Base-by-base conservation (phyloP, 768 basidiomycete genomes). In the Hygrocybe coccinea region DNA sequence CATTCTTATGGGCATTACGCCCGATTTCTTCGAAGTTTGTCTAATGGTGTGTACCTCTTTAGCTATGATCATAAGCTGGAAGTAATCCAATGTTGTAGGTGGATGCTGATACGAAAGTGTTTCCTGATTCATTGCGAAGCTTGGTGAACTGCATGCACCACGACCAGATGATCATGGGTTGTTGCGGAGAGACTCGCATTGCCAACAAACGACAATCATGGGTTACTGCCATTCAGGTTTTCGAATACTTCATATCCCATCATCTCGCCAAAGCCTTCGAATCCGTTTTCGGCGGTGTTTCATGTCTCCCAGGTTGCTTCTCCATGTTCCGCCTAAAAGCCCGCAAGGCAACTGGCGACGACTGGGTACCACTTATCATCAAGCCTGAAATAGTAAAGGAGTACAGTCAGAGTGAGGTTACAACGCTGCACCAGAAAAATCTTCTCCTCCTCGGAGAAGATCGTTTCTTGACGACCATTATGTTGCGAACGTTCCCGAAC, bases 301-400 rank as follows among this genome's bases (percentile, higher is more conserved):
- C 97, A 11, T 99, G 97, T 76, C 77, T 98, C 25, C 97, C 97
- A 0, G 97, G 97, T n/a, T 99, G 97, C 72, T 99, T 99, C 76
- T 97, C 94, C 51, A 99, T 99, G 95, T 98, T 98, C 74, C 81
- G 97, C 51, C 79, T 99, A 67, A 99, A 99, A 70, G 95, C 94
- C 7, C 82, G 97, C 52, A 92, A 87, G 65, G 69, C 81, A 15
- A 79, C 80, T 19, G 95, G 94, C 51, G 91, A 95, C 58, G 97
- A 99, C 65, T 99, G 97, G 97, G 80, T 99, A 21, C 97, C 97
- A 4, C 83, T 99, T 59, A 90, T 99, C 66, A 84, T 90, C 69
- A 97, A 97, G 66, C 95, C 95, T 15, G 92, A 97, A 71, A 97
- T 99, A 57, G 91, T 97, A 58, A 89, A 91, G 65, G 93, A 98